Percentiles rank a stretch among this genome's conserved stretches.
Evolutionary conservation across 1,284 basidiomycete species (phyloP).

Genomic region (Pascua guehoae): DNA sequence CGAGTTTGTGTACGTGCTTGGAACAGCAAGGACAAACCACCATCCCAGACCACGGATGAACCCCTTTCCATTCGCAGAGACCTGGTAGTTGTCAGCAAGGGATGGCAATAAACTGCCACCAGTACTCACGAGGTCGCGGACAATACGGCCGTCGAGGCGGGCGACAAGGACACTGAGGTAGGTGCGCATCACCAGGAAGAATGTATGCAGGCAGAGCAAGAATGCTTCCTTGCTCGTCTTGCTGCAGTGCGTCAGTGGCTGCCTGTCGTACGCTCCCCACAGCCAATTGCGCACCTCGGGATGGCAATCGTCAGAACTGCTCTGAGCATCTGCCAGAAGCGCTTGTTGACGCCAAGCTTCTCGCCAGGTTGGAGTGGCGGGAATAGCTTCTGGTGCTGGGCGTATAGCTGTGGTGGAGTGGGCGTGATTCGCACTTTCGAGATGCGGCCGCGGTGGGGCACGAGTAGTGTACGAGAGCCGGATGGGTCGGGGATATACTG

Average conservation of each 20-base stretch:
- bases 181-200: slow-evolving; percentile 82
- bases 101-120: background rate
- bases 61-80: slow-evolving; percentile 77
- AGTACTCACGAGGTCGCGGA: slow-evolving; percentile 69
- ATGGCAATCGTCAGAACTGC: slow-evolving; percentile 75
- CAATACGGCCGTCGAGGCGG: slow-evolving; percentile 82
- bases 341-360: slow-evolving; percentile 70
- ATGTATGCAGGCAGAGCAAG: slow-evolving; percentile 74
- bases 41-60: slow-evolving; percentile 78
- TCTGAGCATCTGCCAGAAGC: slow-evolving; percentile 73
- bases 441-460: slow-evolving; percentile 62
- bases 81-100: slow-evolving; percentile 40
- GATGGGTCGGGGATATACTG: slow-evolving; percentile 47
- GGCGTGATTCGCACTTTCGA: slow-evolving; percentile 57
- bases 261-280: too few relatives aligned
- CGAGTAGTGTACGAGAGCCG: slow-evolving; percentile 62
- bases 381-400: slow-evolving; percentile 31
- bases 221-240: slow-evolving; percentile 70
- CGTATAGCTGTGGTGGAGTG: slow-evolving; percentile 30
- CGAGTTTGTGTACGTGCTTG: slow-evolving; percentile 92
- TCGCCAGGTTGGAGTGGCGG: slow-evolving; percentile 43
- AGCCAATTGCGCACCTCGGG: slow-evolving; percentile 49
- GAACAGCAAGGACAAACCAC: slow-evolving; percentile 88
- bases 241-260: slow-evolving; percentile 36
- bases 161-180: slow-evolving; percentile 84